Percentiles rank a stretch among this genome's conserved stretches.
phyloP scores from a whole-genome alignment of 2,329 filamentous ascomycete genomes.

The Rutstroemia sydowiana region DNA sequence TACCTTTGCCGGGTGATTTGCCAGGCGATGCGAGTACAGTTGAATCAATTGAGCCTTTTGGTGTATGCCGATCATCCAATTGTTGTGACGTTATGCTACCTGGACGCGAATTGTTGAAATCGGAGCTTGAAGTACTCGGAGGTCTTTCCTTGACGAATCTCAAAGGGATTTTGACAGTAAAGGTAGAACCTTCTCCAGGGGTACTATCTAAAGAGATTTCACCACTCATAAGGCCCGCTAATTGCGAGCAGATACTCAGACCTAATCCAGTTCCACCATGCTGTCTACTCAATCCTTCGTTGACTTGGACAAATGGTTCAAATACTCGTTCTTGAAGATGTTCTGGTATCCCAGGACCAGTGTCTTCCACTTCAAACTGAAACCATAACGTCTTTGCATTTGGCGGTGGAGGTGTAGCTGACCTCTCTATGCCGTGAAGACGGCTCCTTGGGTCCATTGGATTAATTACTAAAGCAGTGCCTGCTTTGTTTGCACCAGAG shows the following conservation, averaged over 20 bases:
- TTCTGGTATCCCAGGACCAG: constrained; percentile 75
- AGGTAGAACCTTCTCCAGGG: constrained; percentile 67
- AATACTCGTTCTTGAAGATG: constrained; percentile 77
- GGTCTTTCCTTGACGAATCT: constrained; percentile 32
- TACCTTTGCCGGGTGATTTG: constrained; percentile 12
- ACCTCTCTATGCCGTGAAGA: constrained; percentile 42
- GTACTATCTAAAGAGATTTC: constrained; percentile 64
- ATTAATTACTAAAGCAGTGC: constrained; percentile 55
- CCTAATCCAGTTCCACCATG: constrained; percentile 85
- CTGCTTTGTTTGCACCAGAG: constrained; percentile 29
- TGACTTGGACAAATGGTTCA: constrained; percentile 92
- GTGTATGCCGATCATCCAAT: constrained; percentile 4
- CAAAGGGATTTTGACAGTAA: constrained; percentile 76
- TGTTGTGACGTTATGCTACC: constrained; percentile 5
- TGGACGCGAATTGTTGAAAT: constrained; percentile 27
- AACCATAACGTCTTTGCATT: constrained; percentile 64
- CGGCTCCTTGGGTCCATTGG: constrained; percentile 42
- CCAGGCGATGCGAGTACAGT: no score
- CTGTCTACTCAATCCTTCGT: constrained; percentile 80
- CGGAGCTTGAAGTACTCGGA: constrained; percentile 21
- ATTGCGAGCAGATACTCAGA: constrained; percentile 80
- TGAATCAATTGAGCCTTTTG: constrained; percentile 2
- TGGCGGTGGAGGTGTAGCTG: constrained; percentile 52
- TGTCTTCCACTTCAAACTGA: constrained; percentile 84
- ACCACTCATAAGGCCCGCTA: constrained; percentile 78